Evolutionary conservation across 495 filamentous ascomycete species (phyloP), one percentile per base, ranked within the genome.

Genomic region (Recurvomyces mirabilis): DNA sequence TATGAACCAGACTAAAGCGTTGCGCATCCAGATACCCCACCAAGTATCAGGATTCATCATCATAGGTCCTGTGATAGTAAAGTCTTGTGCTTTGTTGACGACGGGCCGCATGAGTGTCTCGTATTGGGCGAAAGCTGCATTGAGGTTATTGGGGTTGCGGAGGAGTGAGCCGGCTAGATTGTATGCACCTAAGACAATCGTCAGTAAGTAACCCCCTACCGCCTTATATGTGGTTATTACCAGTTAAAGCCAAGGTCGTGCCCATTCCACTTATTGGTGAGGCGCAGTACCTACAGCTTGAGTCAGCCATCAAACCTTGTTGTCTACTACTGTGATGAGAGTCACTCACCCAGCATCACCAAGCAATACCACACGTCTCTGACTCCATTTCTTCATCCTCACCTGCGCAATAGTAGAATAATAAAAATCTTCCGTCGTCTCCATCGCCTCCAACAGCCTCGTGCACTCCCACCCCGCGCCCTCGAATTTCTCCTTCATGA

Each of bases 51-150:
- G 43, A 17, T 29, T 29, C 3, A 45, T 44, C 19, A 44, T 22
- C 13, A 41, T 21, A 21, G 38, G 38, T 3, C 23, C 38, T 9
- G 35, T 41, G 10, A 33, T 31, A 3, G 62, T 60, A 26, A 68
- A 53, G 25, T 60, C 60, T 25, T 65, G 62, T 40, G 66, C 35
- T 4, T 62, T 54, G 3, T 60, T 31, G 26, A 71, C 60, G 34
- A 68, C 51, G 4, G 68, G 69, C 43, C 60, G 58, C 52, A 73
- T 63, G 14, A 45, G 44, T 41, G 64, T 44, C 45, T 70, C 65
- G 54, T 73, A 71, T 3, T 42, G 58, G 26, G 34, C 36, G 32
- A 73, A 53, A 13, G 59, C 69, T 3, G 57, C 56, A 3, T 46
- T 47, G 17, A 65, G 35, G 34, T 69, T 53, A 33, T 49, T 51